Evolutionary conservation across 163 green algal genomes (phyloP), one percentile per base, ranked within the genome.

Genomic region (Scenedesmus sp.): DNA sequence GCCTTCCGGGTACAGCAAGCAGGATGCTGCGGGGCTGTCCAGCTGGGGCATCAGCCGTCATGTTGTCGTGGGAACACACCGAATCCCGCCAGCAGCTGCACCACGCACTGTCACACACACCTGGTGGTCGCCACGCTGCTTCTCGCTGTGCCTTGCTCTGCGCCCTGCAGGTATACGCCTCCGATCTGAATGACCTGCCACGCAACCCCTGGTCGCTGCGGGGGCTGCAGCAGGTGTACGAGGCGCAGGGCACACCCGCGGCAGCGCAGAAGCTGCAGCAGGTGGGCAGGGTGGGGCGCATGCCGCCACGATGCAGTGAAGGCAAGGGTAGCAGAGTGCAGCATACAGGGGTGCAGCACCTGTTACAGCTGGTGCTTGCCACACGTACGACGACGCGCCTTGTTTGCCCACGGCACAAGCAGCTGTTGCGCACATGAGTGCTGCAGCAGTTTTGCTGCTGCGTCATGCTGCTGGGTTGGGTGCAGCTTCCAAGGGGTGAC

Each of bases 141-240:
- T 56, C 16, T 6, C 10, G 55, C n/a, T 55, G 34, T 23, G 34
- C 46, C 9, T 16, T n/a, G 77, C 8, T n/a, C 18, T 84, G 77
- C 46, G 3, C 34, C 46, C 34, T 10, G 15, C 62, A 89, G 85
- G 67, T 84, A 67, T 90, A 90, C 52, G 34, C 66, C 1, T 34
- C n/a, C 20, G 94, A 95, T 56, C 87, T 96, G 81, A 59, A 23
- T 64, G 84, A 93, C 57, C 85, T 94, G 16, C 93, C 93, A 20
- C 3, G 16, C 26, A 95, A 93, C 81, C 90, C 91, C 55, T 95
- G 91, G 84, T 89, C 92, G 3, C 89, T 96, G 76, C 34, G 87
- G 57, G 94, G 94, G 9, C 89, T 96, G 57, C 64, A 70, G 23
- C 86, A 92, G 54, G 90, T 82, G 46, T 88, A 94, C 67, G 20